phyloP scores from a whole-genome alignment of 805 yeast genomes.

The Yamadazyma endophytica region DNA sequence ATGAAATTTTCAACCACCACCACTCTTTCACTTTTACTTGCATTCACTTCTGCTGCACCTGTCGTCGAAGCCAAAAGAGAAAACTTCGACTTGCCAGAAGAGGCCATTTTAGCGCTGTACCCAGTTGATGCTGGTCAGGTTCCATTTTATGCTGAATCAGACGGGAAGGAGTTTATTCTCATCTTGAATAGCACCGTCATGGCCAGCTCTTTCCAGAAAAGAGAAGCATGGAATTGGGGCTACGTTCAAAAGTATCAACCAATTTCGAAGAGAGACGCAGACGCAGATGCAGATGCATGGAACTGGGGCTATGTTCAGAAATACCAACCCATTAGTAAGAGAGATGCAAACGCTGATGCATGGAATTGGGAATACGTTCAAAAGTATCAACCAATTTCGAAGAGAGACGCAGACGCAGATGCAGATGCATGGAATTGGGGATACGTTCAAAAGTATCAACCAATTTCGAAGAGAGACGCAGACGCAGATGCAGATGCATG shows the following conservation, averaged over 20 bases:
- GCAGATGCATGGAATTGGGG: constrained; percentile 14
- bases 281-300: constrained; percentile 7
- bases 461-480: constrained; percentile 12
- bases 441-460: constrained; percentile 11
- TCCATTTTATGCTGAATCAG: constrained; percentile 8
- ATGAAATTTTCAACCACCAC: constrained; percentile 13
- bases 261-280: constrained; percentile 9
- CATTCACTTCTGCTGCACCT: constrained; percentile 10
- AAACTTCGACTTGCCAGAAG: constrained; percentile 9
- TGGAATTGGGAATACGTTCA: constrained; percentile 7
- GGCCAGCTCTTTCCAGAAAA: constrained; percentile 9
- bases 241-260: constrained; percentile 14
- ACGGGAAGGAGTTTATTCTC: constrained; percentile 10
- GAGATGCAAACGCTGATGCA: constrained; percentile 22
- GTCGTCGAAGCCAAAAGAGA: constrained; percentile 8
- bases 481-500: constrained; percentile 14
- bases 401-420: constrained; percentile 8
- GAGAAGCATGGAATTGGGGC: constrained; percentile 13
- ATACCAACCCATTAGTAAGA: constrained; percentile 16
- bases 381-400: constrained; percentile 9
- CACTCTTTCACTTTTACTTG: constrained; percentile 9
- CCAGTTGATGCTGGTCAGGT: constrained; percentile 8
- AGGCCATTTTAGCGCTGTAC: constrained; percentile 10
- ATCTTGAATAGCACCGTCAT: constrained; percentile 11
- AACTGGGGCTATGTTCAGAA: constrained; percentile 4